Base-by-base conservation (phyloP, 2,329 filamentous ascomycete genomes). In the Chaetomiaceae sp. region DNA sequence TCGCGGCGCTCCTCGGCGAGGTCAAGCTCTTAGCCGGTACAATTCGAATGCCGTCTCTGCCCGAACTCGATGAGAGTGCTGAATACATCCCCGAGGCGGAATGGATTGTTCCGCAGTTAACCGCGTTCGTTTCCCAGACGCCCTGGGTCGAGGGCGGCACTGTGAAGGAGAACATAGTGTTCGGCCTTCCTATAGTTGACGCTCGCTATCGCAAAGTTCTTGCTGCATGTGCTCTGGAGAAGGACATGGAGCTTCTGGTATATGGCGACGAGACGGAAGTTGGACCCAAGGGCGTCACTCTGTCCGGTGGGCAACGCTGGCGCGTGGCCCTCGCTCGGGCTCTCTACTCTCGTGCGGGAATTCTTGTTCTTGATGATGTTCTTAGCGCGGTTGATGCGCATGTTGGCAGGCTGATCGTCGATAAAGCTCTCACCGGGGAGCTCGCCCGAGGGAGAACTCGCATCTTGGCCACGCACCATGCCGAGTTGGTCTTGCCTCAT, bases 401-500 rank as follows among this genome's bases (percentile, higher is more conserved):
- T 16, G 69, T 74, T 5, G 71, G 73, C 13, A 65, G 71, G 3
- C 70, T 74, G 43, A 79, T 83, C 9, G 79, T 69, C 10, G 62
- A 82, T 54, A 64, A 73, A 41, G 79, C 79, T 0, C 69, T 82
- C 41, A 72, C 75, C 27, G 72, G 74, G 8, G 71, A 82, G 1
- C 77, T 81, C 0, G 69, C 73, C 37, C 43, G 49, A 9, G 75
- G 76, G 18, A 72, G 82, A 29, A 86, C 84, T 0, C 83, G 81
- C 0, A 82, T 87, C 40, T 73, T 84, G 4, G 83, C 85, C 42
- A 84, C 84, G 0, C 80, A 84, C 63, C 68, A 70, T 36, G 60
- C 63, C 1, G 67, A 69, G 41, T 59, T 69, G 52, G 67, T 67
- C 32, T 48, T 65, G 18, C 62, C 64, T 0, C 56, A 62, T 23